These are phyloP conservation scores for Nemophila menziesii DNA, from an alignment of 257 asterid species.

Conservation along the genomic window DNA sequence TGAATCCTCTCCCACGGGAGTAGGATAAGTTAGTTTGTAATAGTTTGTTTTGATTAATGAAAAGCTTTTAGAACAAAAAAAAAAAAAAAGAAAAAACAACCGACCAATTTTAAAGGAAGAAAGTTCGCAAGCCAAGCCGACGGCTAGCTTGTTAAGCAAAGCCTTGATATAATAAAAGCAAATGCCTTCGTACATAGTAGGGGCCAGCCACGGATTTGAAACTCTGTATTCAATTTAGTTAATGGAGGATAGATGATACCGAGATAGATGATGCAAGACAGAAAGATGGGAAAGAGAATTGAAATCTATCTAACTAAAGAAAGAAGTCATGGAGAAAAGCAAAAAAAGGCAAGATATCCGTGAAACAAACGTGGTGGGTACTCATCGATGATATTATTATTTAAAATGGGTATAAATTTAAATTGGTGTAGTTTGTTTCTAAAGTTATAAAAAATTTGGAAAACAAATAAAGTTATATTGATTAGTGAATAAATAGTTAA, in stretches of 20 bases:
- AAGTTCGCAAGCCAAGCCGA: background rate
- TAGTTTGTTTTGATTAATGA: too few relatives aligned
- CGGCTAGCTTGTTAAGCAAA: background rate
- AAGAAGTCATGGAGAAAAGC: background rate
- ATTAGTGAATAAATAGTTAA: too few relatives aligned
- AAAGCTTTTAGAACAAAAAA: too few relatives aligned
- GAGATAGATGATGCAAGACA: conserved; percentile 14
- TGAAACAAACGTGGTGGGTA: conserved; percentile 22
- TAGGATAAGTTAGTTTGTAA: too few relatives aligned
- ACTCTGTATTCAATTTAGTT: conserved; percentile 21
- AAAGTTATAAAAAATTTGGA: too few relatives aligned
- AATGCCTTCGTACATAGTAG: conserved; percentile 5
- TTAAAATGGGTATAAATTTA: too few relatives aligned
- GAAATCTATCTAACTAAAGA: conserved; percentile 7
- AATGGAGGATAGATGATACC: conserved; percentile 3
- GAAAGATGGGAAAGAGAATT: conserved; percentile 10
- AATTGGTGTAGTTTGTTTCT: too few relatives aligned
- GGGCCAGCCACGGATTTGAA: conserved; percentile 26
- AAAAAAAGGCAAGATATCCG: conserved; percentile 21
- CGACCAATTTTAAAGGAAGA: background rate
- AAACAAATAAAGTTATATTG: too few relatives aligned
- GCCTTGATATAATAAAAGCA: conserved; percentile 5
- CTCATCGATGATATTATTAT: too few relatives aligned
- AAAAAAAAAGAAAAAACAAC: background rate
- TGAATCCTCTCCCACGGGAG: too few relatives aligned